A percentile compares a stretch with the other conserved stretches of the same genome.
phyloP scores from a whole-genome alignment of 345 rosid genomes.

The Microcos paniculata region DNA sequence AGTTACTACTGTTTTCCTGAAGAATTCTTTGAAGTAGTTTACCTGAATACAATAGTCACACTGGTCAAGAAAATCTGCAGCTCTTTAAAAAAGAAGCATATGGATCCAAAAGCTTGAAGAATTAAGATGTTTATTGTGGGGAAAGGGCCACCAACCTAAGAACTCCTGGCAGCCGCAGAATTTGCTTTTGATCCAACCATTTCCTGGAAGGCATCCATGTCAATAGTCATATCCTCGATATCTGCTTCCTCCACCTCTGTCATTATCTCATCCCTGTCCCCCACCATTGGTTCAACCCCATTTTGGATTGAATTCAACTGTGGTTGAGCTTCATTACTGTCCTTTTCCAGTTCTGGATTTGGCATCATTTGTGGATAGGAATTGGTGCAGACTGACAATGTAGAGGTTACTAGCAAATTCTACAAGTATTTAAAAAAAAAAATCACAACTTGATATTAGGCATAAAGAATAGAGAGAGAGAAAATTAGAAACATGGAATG shows the following conservation, averaged over 20 bases:
- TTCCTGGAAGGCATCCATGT: conserved; percentile 63
- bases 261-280: conserved; percentile 71
- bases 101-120: background rate
- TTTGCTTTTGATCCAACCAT: conserved; percentile 49
- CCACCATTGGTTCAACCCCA: conserved; percentile 59
- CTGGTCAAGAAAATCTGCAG: background rate
- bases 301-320: conserved; percentile 42
- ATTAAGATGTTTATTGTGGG: background rate
- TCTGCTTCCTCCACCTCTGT: conserved; percentile 71
- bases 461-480: background rate
- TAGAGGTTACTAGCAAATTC: conserved; percentile 85
- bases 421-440: conserved; percentile 19
- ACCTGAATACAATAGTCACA: conserved; percentile 8
- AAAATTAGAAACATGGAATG: background rate
- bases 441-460: background rate
- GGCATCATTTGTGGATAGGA: conserved; percentile 42
- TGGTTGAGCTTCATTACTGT: conserved; percentile 28
- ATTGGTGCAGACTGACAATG: conserved; percentile 45
- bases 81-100: background rate
- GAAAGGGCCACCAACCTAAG: conserved; percentile 25
- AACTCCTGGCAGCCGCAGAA: conserved; percentile 37
- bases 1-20: background rate
- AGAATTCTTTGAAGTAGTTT: background rate
- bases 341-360: conserved; percentile 29
- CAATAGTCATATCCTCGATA: conserved; percentile 63